Evolutionary conservation across 495 filamentous ascomycete genomes (phyloP).

Genomic region (Filosporella fistucella): DNA sequence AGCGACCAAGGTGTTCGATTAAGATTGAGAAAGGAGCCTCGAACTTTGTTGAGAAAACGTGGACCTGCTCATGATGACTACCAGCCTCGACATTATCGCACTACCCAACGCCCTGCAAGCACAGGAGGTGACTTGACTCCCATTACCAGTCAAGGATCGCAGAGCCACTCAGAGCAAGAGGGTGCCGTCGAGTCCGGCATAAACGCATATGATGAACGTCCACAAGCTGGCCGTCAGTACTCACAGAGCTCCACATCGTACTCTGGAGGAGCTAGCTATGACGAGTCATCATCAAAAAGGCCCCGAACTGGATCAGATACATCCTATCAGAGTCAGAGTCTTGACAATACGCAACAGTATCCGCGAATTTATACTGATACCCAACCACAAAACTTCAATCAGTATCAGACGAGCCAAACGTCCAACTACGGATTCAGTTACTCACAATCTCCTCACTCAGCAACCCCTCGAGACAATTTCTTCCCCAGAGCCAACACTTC

Average conservation of each 20-base stretch:
- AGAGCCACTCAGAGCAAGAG: too few relatives aligned
- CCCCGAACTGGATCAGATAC: slow-evolving; percentile 13
- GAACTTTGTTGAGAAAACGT: slow-evolving; percentile 42
- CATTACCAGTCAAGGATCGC: too few relatives aligned
- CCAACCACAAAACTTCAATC: slow-evolving; percentile 1
- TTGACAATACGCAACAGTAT: slow-evolving; percentile 3
- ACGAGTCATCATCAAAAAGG: slow-evolving; percentile 12
- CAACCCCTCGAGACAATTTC: slow-evolving; percentile 9
- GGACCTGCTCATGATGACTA: slow-evolving; percentile 24
- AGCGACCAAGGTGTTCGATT: slow-evolving; percentile 92
- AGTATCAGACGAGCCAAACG: neutral
- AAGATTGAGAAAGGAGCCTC: slow-evolving; percentile 80
- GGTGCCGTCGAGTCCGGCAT: too few relatives aligned
- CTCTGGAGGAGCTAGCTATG: neutral
- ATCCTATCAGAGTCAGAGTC: slow-evolving; percentile 1
- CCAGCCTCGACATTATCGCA: slow-evolving; percentile 17
- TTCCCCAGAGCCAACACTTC: slow-evolving; percentile 4
- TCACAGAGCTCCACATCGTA: slow-evolving; percentile 10
- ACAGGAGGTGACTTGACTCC: too few relatives aligned
- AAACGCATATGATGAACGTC: slow-evolving; percentile 6
- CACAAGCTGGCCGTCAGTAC: slow-evolving; percentile 2
- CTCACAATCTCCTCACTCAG: slow-evolving; percentile 3
- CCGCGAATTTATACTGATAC: slow-evolving; percentile 8
- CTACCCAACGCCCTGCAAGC: too few relatives aligned
- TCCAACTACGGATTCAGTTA: neutral